These are phyloP conservation scores for Dactylonectria macrodidyma DNA, from an alignment of 2,329 filamentous ascomycete species.

Conservation along the genomic window DNA sequence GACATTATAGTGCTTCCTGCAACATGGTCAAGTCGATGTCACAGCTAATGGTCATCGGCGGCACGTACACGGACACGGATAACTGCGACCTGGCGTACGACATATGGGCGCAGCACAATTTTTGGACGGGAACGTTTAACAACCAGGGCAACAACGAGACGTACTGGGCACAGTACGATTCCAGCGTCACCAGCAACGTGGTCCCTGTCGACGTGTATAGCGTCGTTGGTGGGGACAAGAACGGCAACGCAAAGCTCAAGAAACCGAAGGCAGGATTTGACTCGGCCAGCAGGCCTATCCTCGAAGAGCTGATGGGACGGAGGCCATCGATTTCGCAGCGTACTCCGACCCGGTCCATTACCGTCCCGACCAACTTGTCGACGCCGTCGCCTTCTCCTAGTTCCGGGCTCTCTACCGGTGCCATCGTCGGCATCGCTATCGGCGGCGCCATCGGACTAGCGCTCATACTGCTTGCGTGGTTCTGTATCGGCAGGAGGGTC, in stretches of 20 bases:
- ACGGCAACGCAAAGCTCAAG: constrained; percentile 1
- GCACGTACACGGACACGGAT: constrained; percentile 63
- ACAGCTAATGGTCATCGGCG: constrained; percentile 74
- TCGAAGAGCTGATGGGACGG: background rate
- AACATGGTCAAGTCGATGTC: constrained; percentile 62
- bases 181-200: constrained; percentile 45
- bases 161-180: constrained; percentile 64
- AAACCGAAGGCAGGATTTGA: constrained; percentile 16
- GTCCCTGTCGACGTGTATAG: constrained; percentile 20
- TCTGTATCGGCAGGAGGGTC: constrained; percentile 15
- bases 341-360: constrained; percentile 12
- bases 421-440: constrained; percentile 59
- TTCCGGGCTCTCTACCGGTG: constrained; percentile 48
- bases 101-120: constrained; percentile 68
- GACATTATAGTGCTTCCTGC: constrained; percentile 68
- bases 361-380: background rate
- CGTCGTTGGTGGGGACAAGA: constrained; percentile 12
- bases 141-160: constrained; percentile 54
- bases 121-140: constrained; percentile 64
- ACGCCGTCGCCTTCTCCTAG: background rate
- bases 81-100: constrained; percentile 63
- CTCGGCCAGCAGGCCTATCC: constrained; percentile 4
- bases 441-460: constrained; percentile 47
- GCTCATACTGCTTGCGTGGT: constrained; percentile 42
- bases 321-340: background rate